These are phyloP conservation scores for Phytophthora nicotianae DNA, from an alignment of 352 stramenopile genomes.

Conservation along the genomic window DNA sequence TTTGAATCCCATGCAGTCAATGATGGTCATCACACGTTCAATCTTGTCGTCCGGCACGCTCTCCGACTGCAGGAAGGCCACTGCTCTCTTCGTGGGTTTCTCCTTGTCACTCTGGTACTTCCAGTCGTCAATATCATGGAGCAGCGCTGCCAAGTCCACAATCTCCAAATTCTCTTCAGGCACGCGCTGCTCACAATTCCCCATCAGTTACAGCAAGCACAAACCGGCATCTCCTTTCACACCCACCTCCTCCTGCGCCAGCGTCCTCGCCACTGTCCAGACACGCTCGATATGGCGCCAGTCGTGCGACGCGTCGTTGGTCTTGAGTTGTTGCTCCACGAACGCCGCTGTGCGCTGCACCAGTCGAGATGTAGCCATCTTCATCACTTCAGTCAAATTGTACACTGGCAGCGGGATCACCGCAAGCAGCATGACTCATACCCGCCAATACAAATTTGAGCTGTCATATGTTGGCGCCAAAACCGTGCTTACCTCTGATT, in stretches of 20 bases:
- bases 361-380: constrained; percentile 54
- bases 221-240: not conserved
- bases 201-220: constrained; percentile 2
- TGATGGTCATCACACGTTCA: constrained; percentile 77
- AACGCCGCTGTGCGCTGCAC: constrained; percentile 77
- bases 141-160: constrained; percentile 82
- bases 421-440: not conserved
- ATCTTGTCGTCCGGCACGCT: constrained; percentile 54
- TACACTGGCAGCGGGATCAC: constrained; percentile 7
- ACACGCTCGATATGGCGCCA: constrained; percentile 91
- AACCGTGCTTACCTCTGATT: constrained; percentile 8
- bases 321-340: constrained; percentile 70
- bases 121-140: constrained; percentile 93
- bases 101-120: constrained; percentile 76
- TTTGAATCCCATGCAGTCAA: constrained; percentile 87
- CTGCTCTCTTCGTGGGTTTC: constrained; percentile 60
- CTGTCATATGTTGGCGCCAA: constrained; percentile 24
- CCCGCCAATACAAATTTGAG: constrained; percentile 13
- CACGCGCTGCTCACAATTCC: constrained; percentile 44
- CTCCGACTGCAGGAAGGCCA: constrained; percentile 63
- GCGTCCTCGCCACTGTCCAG: constrained; percentile 67
- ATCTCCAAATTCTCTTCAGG: constrained; percentile 64
- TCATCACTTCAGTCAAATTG: constrained; percentile 18
- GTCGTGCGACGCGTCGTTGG: constrained; percentile 86
- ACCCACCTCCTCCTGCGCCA: constrained; percentile 80